Base-by-base conservation (phyloP, 768 basidiomycete species). In the Xerocomus potaroensis region DNA sequence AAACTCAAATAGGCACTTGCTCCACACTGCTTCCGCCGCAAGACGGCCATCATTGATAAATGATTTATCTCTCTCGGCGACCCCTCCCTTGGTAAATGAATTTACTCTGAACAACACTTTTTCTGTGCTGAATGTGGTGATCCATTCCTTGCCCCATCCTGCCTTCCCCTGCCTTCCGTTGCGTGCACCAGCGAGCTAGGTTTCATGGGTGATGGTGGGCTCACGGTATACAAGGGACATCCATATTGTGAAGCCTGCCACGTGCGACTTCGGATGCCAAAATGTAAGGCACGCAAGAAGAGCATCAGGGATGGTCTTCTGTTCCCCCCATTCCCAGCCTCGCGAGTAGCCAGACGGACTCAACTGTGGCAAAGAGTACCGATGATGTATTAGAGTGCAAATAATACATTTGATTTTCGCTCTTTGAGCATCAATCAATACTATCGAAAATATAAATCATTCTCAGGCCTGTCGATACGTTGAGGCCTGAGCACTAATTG, bases 111-210 rank as follows among this genome's bases (percentile, higher is more conserved):
- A 52, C 87, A 92, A 40, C 95, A 99, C 68, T 99, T 99, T 72
- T 99, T 97, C 76, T 99, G 95, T 63, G 81, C 91, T 3, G 93
- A 96, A 63, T 99, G 95, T 60, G 95, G 95, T 5, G 93, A 97
- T 62, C 94, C 95, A 0, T 99, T 99, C 74, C 74, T 98, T 24
- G 76, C 88, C 8, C 89, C 60, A 14, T 38, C 34, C 4, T 29
- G 45, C n/a, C 51, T 48, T 4, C 55, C 51, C 18, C 58, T 60
- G 29, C 53, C 65, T 48, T 54, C 62, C 34, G 45, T 45, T 39
- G 22, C 39, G 11, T 58, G 56, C 43, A 55, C 53, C 58, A 81
- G 81, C 26, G 80, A 83, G 52, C 57, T 84, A 43, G 79, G 68
- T 12, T 68, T 89, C 35, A 68, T 72, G 6, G 83, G 82, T 5